Conservation (phyloP, 2,329 filamentous ascomycete genomes). For the Alternaria sp. region DNA sequence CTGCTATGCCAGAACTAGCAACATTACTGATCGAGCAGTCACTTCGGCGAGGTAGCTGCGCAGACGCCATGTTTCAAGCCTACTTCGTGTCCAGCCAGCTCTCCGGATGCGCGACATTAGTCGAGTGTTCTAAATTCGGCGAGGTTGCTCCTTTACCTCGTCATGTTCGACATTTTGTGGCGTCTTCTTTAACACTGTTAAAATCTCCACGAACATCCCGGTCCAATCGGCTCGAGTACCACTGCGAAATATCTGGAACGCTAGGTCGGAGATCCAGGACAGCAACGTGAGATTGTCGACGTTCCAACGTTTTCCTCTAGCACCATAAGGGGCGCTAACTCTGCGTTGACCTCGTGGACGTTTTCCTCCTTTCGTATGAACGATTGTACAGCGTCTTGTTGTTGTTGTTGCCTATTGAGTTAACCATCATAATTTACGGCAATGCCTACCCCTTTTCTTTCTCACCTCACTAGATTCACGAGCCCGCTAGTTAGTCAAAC, state of each 20-base stretch:
- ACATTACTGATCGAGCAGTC: background rate
- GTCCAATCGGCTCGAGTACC: constrained; percentile 3
- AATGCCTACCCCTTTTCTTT: background rate
- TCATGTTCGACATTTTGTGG: background rate
- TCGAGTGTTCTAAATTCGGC: background rate
- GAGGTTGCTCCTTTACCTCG: background rate
- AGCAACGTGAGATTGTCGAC: constrained; percentile 1
- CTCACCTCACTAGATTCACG: background rate
- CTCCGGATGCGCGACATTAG: background rate
- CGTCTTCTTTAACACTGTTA: background rate
- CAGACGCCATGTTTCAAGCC: constrained; percentile 1
- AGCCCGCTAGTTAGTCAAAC: background rate
- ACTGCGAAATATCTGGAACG: background rate
- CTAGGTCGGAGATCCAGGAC: background rate
- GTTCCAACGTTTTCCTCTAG: background rate
- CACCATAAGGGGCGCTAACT: background rate
- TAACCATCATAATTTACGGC: background rate
- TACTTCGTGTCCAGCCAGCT: background rate
- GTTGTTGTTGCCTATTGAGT: background rate
- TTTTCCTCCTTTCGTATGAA: background rate
- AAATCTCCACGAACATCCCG: background rate
- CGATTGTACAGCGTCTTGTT: background rate
- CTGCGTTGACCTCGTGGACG: background rate
- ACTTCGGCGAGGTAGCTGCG: constrained; percentile 5
- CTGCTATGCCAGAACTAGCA: background rate